Percentiles rank a stretch among this genome's conserved stretches.
Conservation (phyloP, 2,329 filamentous ascomycete genomes). For the Epichloe elymi region DNA sequence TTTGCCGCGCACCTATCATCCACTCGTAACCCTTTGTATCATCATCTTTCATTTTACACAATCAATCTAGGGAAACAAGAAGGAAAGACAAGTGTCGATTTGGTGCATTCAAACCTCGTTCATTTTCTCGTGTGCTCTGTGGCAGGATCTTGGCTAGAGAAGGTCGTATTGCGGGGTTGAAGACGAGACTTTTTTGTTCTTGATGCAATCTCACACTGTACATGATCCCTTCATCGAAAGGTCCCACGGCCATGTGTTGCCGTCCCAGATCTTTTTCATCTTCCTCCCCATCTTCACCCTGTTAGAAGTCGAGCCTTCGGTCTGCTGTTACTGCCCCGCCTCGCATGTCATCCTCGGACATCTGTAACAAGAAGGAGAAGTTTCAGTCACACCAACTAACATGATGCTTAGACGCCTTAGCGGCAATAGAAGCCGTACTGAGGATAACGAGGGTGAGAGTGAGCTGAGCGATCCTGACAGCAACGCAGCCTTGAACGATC, state of each 20-base stretch:
- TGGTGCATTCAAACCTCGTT: neutral
- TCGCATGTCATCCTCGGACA: neutral
- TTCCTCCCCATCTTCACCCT: neutral
- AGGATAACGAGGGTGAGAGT: slow-evolving; percentile 26
- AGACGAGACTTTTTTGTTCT: neutral
- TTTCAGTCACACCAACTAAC: slow-evolving; percentile 12
- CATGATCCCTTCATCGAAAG: neutral
- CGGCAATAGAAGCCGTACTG: slow-evolving; percentile 18
- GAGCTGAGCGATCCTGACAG: slow-evolving; percentile 31
- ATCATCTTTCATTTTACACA: neutral
- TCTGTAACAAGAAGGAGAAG: neutral
- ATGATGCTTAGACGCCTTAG: slow-evolving; percentile 14
- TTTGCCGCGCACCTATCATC: neutral
- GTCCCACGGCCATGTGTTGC: neutral
- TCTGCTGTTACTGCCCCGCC: neutral
- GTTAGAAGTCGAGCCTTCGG: neutral
- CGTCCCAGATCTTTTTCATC: neutral
- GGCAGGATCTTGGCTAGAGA: neutral
- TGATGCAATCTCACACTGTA: neutral
- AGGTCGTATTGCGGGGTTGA: neutral
- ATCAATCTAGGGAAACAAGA: neutral
- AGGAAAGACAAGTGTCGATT: slow-evolving; percentile 2
- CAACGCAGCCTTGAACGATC: slow-evolving; percentile 23
- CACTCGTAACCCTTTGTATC: neutral
- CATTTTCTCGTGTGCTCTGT: neutral